Evolutionary conservation across 2,329 filamentous ascomycete species (phyloP).

Genomic region (Chalaropsis thielavioides): DNA sequence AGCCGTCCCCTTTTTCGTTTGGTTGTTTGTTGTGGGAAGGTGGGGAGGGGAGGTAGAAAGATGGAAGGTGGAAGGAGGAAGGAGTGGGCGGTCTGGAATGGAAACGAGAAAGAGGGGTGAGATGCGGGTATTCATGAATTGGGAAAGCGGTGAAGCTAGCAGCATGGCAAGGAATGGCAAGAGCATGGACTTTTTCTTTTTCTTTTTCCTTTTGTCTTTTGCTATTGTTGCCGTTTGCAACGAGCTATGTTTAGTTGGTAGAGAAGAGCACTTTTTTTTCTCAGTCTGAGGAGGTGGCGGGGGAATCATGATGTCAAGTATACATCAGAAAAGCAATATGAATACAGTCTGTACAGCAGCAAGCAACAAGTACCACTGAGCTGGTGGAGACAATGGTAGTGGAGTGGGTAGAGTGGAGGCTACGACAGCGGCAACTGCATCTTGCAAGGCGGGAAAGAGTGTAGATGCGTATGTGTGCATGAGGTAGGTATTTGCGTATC

Average conservation of each 20-base stretch:
- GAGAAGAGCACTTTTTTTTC: background rate
- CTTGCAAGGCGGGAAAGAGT: too few relatives aligned
- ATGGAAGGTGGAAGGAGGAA: background rate
- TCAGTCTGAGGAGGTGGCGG: background rate
- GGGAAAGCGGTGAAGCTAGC: conserved; percentile 14
- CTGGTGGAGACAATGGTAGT: too few relatives aligned
- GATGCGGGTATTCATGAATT: conserved; percentile 1
- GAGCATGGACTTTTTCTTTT: background rate
- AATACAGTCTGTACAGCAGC: too few relatives aligned
- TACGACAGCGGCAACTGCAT: too few relatives aligned
- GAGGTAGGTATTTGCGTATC: too few relatives aligned
- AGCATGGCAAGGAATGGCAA: background rate
- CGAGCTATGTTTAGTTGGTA: background rate
- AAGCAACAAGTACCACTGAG: too few relatives aligned
- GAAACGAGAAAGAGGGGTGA: conserved; percentile 14
- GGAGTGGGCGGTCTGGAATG: conserved; percentile 8
- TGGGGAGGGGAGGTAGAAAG: background rate
- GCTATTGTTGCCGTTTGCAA: background rate
- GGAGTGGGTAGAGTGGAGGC: too few relatives aligned
- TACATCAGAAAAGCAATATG: too few relatives aligned
- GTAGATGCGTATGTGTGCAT: too few relatives aligned
- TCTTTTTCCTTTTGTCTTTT: too few relatives aligned
- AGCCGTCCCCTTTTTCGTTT: background rate
- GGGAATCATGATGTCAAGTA: too few relatives aligned
- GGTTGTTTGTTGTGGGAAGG: conserved; percentile 1